phyloP scores from a whole-genome alignment of 2,329 filamentous ascomycete species.

The Aspergillus sp. region DNA sequence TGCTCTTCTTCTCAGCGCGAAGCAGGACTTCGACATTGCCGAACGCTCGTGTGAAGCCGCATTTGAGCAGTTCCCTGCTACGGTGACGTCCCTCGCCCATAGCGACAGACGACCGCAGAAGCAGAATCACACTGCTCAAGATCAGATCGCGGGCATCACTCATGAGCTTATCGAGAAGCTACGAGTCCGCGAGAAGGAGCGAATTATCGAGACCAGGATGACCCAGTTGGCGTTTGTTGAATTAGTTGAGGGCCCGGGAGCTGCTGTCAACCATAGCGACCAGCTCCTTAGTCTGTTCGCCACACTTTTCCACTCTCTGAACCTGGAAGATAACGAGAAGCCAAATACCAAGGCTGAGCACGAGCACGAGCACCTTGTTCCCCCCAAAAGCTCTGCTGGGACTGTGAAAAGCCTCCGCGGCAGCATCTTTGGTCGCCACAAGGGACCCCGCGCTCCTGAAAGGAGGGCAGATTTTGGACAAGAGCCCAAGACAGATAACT shows the following conservation, averaged over 20 bases:
- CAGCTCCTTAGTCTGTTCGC: conserved; percentile 82
- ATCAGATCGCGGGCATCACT: conserved; percentile 22
- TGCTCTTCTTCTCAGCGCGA: conserved; percentile 78
- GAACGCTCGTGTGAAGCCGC: conserved; percentile 83
- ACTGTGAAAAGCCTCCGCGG: conserved; percentile 70
- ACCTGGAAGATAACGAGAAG: conserved; percentile 36
- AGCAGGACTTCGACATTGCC: conserved; percentile 80
- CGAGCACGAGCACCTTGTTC: conserved; percentile 48
- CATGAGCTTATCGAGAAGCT: conserved; percentile 72
- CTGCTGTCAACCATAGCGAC: conserved; percentile 83
- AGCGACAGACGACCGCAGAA: conserved; percentile 47
- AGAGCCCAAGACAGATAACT: conserved; percentile 22
- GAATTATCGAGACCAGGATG: conserved; percentile 92
- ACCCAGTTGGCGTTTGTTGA: conserved; percentile 86
- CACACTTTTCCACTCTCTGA: conserved; percentile 71
- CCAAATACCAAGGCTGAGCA: conserved; percentile 26
- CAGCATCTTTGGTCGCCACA: conserved; percentile 73
- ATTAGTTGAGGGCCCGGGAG: conserved; percentile 76
- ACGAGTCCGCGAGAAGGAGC: conserved; percentile 80
- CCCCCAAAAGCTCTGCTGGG: conserved; percentile 69
- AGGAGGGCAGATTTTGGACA: conserved; percentile 46
- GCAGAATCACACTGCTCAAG: conserved; percentile 25
- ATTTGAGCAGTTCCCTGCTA: conserved; percentile 82
- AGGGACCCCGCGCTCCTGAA: conserved; percentile 48
- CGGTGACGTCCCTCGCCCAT: conserved; percentile 68